Conservation (phyloP, 2,329 filamentous ascomycete species). For the Cladosporium halotolerans region DNA sequence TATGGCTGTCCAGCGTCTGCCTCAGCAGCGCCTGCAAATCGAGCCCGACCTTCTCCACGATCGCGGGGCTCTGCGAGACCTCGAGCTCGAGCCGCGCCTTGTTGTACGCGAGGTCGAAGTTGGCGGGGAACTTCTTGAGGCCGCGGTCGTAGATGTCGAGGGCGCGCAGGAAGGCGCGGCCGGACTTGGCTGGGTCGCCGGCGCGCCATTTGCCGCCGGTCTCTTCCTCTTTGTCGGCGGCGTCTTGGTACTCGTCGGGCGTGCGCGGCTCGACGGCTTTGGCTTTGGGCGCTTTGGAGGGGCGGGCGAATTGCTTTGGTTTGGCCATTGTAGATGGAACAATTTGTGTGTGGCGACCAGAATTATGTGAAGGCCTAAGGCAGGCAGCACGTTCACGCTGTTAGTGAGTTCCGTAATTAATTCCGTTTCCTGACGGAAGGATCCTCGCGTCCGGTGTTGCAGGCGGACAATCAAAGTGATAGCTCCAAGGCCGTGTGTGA, state of each 20-base stretch:
- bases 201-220: conserved; percentile 69
- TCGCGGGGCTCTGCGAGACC: conserved; percentile 59
- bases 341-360: too few species aligned
- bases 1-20: conserved; percentile 58
- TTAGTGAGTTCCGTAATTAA: too few species aligned
- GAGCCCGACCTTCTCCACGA: conserved; percentile 53
- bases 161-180: conserved; percentile 57
- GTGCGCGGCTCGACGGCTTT: conserved; percentile 48
- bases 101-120: conserved; percentile 69
- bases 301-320: conserved; percentile 25
- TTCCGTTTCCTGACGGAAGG: too few species aligned
- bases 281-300: conserved; percentile 23
- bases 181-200: conserved; percentile 61
- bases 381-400: too few species aligned
- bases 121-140: conserved; percentile 52
- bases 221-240: conserved; percentile 63
- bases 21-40: conserved; percentile 50
- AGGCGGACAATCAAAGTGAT: too few species aligned
- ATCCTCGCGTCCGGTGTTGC: too few species aligned
- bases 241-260: conserved; percentile 62
- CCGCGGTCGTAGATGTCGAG: conserved; percentile 61
- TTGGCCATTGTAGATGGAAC: conserved; percentile 20
- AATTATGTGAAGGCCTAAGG: too few species aligned
- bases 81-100: conserved; percentile 67
- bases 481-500: too few species aligned